These are phyloP conservation scores for Nemania sp. DNA, from an alignment of 2,329 filamentous ascomycete species.

Conservation along the genomic window DNA sequence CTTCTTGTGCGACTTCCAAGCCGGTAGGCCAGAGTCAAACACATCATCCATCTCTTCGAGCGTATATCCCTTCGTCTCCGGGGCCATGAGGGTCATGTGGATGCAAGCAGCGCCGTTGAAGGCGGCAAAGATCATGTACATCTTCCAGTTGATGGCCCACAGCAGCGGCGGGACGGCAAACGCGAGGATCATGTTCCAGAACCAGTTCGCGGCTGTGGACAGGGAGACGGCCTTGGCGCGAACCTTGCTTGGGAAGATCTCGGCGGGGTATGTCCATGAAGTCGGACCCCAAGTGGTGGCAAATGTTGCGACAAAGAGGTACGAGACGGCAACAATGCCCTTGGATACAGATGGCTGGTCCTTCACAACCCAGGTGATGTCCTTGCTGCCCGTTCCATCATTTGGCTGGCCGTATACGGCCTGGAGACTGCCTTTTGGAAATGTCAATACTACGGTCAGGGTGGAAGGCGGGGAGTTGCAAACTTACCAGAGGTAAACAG, in stretches of 20 bases:
- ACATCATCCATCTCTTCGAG: slow-evolving; percentile 79
- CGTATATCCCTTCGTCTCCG: slow-evolving; percentile 73
- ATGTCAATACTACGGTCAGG: slow-evolving; percentile 1
- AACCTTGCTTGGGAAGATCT: slow-evolving; percentile 65
- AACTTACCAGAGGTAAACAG: slow-evolving; percentile 62
- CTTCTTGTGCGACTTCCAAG: slow-evolving; percentile 58
- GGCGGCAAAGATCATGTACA: slow-evolving; percentile 76
- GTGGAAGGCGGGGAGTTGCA: no score
- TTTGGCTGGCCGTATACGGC: slow-evolving; percentile 61
- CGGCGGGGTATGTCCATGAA: slow-evolving; percentile 61
- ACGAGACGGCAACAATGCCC: slow-evolving; percentile 71
- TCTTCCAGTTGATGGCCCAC: slow-evolving; percentile 63
- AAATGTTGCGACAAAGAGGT: slow-evolving; percentile 73
- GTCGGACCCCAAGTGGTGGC: slow-evolving; percentile 51
- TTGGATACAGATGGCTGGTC: slow-evolving; percentile 58
- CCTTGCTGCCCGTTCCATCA: slow-evolving; percentile 43
- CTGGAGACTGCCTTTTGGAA: slow-evolving; percentile 54
- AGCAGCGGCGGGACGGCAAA: slow-evolving; percentile 57
- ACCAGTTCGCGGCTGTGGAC: slow-evolving; percentile 65
- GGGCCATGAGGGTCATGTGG: slow-evolving; percentile 67
- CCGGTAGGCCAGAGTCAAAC: slow-evolving; percentile 63
- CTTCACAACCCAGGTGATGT: slow-evolving; percentile 62
- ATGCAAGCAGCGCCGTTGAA: slow-evolving; percentile 72
- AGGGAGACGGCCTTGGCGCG: slow-evolving; percentile 67
- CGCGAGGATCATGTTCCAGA: slow-evolving; percentile 61